Evolutionary conservation across 139 green algal genomes (phyloP).

Genomic region (Eudorina sp.): DNA sequence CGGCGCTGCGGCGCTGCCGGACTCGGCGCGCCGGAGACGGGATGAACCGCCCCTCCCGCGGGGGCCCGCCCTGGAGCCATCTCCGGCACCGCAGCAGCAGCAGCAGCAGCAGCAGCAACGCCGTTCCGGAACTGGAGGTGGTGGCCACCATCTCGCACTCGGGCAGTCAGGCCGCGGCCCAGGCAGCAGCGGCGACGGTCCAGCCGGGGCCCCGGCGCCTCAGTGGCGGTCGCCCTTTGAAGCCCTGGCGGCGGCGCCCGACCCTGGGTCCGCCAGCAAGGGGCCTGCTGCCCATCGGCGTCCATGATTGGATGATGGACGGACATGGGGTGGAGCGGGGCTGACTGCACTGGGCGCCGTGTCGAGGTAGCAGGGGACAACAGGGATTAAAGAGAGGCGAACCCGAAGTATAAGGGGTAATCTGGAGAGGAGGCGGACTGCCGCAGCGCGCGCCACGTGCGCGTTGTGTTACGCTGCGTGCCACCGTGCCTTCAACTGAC

Average conservation of each 20-base stretch:
- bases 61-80: neutral
- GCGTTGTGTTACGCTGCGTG: no score
- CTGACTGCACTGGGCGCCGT: no score
- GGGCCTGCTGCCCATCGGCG: no score
- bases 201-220: neutral
- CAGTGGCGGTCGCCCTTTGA: slow-evolving; percentile 35
- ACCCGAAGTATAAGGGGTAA: no score
- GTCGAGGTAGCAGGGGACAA: no score
- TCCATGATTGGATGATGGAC: no score
- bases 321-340: no score
- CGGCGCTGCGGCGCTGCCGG: neutral
- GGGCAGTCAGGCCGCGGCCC: neutral
- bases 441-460: no score
- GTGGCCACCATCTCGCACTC: neutral
- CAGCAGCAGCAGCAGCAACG: neutral
- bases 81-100: neutral
- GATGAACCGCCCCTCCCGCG: no score
- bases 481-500: no score
- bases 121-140: neutral
- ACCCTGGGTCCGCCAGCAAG: neutral
- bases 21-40: neutral
- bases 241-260: neutral
- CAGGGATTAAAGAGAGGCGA: no score
- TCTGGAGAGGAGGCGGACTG: no score
- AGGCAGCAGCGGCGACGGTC: neutral